Percentiles rank a stretch among this genome's conserved stretches.
Conservation (phyloP, 495 filamentous ascomycete species). For the Aspergillus wentii region DNA sequence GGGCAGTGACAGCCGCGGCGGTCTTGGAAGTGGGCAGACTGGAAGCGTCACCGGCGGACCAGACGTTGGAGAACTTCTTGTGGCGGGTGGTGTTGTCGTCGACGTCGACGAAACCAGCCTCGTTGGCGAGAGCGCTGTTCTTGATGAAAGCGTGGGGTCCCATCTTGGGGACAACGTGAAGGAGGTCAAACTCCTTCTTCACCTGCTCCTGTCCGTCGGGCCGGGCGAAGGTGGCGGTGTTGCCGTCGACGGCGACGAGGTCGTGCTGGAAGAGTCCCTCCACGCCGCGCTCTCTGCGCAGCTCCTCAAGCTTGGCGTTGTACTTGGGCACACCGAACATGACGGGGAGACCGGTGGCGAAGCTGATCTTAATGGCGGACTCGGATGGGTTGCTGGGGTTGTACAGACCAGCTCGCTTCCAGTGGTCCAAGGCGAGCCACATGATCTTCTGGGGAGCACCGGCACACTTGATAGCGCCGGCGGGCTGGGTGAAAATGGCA, state of each 20-base stretch:
- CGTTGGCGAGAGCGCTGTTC: constrained; percentile 52
- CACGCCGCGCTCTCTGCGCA: constrained; percentile 59
- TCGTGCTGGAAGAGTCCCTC: constrained; percentile 65
- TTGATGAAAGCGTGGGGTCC: constrained; percentile 55
- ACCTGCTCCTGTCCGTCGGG: constrained; percentile 42
- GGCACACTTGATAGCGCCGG: constrained; percentile 63
- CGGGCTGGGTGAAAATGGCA: constrained; percentile 67
- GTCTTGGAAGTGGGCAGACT: constrained; percentile 66
- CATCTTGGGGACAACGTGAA: constrained; percentile 62
- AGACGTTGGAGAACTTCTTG: constrained; percentile 60
- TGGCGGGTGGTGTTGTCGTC: constrained; percentile 56
- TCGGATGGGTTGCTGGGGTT: constrained; percentile 29
- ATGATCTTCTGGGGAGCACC: constrained; percentile 67
- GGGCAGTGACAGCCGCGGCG: constrained; percentile 59
- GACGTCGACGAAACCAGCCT: constrained; percentile 61
- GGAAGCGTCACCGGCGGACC: constrained; percentile 65
- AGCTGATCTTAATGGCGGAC: constrained; percentile 56
- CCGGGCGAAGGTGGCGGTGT: constrained; percentile 47
- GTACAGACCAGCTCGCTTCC: constrained; percentile 57
- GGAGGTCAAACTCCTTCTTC: constrained; percentile 50
- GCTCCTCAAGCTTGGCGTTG: constrained; percentile 51
- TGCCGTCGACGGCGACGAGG: constrained; percentile 55
- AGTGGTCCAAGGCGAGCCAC: constrained; percentile 66
- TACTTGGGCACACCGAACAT: constrained; percentile 74
- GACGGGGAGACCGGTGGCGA: constrained; percentile 54